Evolutionary conservation across 192 early-diverging fungal species (phyloP), one percentile per base, ranked within the genome.

Genomic region (Linnemannia schmuckeri): DNA sequence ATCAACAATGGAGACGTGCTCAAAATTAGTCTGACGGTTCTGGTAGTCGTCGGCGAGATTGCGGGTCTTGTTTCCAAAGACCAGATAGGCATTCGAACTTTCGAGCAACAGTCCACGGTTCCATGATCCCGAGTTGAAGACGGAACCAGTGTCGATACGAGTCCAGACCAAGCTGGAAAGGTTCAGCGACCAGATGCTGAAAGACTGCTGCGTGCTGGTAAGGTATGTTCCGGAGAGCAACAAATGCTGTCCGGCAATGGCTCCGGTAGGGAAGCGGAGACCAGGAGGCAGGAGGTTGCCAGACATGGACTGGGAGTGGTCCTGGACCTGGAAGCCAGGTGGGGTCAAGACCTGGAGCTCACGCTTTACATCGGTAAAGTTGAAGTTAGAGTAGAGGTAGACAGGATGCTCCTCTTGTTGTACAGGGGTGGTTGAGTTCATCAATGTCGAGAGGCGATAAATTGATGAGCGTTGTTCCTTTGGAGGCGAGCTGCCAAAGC

Each of bases 311-410:
- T 90, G 84, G 2, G 96, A 96, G n/a, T 93, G 91, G 79, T 96
- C 95, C 66, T 92, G 89, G 18, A 95, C 88, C 54, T 90, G 89
- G 78, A 91, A 94, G 37, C 79, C 80, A n/a, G 94, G 91, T 5
- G 95, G 90, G 49, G 83, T 90, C 30, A 96, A 88, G 30, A 93
- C 80, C 88, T 96, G 95, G 24, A 96, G 89, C 69, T 95, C 94
- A 33, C 96, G 93, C 81, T 93, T 93, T 47, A 96, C 96, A 42
- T 94, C 90, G 1, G 93, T 91, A 78, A 96, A 96, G 86, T 95
- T 96, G 90, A 95, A 95, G 88, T 96, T 96, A 79, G 95, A 95
- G 84, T 96, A 96, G 44, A 96, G 89, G 71, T 94, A 93, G 47
- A 94, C 91, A 12, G 92, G 92, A 69, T 93, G 92, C 37, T 92